Conservation (phyloP, 2,329 filamentous ascomycete genomes). For the Fusarium circinatum region DNA sequence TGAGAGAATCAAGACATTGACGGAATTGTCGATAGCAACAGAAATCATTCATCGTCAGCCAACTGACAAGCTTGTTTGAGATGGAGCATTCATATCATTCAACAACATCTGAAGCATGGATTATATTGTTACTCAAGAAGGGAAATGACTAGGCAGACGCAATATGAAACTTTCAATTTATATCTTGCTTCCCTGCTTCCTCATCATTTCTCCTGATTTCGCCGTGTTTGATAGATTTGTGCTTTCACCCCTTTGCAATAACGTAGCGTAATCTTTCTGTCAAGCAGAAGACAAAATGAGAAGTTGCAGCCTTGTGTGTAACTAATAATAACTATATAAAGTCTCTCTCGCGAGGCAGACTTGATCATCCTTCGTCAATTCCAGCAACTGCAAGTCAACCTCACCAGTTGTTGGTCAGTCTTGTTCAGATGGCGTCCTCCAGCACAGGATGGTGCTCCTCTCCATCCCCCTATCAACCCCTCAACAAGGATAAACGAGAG, state of each 20-base stretch:
- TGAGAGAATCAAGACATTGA: rapidly evolving
- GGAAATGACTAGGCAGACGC: background rate
- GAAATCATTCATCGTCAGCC: too few relatives aligned
- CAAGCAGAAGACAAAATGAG: background rate
- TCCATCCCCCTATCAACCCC: background rate
- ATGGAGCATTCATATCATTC: background rate
- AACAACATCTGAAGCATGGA: background rate
- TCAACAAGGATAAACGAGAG: background rate
- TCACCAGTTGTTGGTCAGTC: too few relatives aligned
- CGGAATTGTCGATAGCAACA: rapidly evolving
- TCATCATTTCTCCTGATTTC: too few relatives aligned
- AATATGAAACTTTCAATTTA: rapidly evolving
- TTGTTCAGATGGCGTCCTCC: background rate
- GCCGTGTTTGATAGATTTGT: background rate
- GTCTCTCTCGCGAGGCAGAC: rapidly evolving
- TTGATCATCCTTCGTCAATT: rapidly evolving
- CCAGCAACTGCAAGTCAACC: background rate
- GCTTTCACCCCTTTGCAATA: background rate
- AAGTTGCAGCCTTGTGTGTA: background rate
- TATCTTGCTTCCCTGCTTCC: background rate
- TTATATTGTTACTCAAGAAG: background rate
- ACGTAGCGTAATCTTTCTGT: background rate
- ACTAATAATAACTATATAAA: rapidly evolving
- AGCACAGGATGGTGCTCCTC: rapidly evolving
- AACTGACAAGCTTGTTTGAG: background rate